Evolutionary conservation across 2,329 filamentous ascomycete species (phyloP).

Genomic region (Calycina marina): DNA sequence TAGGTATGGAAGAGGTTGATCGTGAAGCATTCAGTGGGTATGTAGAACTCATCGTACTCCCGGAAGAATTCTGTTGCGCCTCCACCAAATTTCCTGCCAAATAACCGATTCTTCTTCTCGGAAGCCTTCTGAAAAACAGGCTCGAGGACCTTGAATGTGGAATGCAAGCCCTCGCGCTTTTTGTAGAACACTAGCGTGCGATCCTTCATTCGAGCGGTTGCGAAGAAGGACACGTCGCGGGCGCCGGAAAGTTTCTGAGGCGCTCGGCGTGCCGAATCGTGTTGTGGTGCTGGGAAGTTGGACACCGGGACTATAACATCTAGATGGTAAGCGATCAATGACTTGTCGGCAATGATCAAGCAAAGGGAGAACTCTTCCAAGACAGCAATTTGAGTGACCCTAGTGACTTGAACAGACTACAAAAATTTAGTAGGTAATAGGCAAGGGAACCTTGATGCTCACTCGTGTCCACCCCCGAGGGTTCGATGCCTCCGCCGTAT

Average conservation of each 20-base stretch:
- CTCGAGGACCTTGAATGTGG: constrained; percentile 92
- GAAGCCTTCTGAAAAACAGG: constrained; percentile 88
- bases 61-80: constrained; percentile 90
- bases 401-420: constrained; percentile 56
- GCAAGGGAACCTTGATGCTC: constrained; percentile 24
- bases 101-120: constrained; percentile 62
- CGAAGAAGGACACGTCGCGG: constrained; percentile 93
- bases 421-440: constrained; percentile 7
- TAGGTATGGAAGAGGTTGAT: constrained; percentile 95
- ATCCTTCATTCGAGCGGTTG: constrained; percentile 93
- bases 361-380: constrained; percentile 93
- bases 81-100: constrained; percentile 35
- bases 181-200: constrained; percentile 92
- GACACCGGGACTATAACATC: constrained; percentile 62
- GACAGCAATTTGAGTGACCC: constrained; percentile 85
- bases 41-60: constrained; percentile 97
- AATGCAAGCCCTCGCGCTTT: constrained; percentile 81
- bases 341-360: constrained; percentile 80
- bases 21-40: constrained; percentile 85
- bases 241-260: constrained; percentile 78
- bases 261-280: constrained; percentile 67
- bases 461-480: constrained; percentile 85
- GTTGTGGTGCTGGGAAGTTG: constrained; percentile 43
- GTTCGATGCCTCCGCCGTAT: constrained; percentile 74
- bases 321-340: constrained; percentile 82